These are phyloP conservation scores for Remersonia thermophila DNA, from an alignment of 2,329 filamentous ascomycete genomes.

Conservation along the genomic window DNA sequence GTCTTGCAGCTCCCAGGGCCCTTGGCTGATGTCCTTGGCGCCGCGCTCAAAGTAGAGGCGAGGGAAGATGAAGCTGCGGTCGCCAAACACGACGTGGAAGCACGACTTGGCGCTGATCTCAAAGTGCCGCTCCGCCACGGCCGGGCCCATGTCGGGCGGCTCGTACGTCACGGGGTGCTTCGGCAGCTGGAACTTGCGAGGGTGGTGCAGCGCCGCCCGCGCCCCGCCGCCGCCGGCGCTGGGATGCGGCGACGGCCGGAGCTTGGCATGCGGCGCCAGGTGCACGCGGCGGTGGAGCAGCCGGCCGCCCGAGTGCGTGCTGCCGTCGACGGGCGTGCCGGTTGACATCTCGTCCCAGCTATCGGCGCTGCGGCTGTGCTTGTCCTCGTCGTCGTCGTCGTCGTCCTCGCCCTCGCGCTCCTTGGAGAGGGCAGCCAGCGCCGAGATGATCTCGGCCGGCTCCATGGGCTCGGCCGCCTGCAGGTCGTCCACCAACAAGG, in stretches of 20 bases:
- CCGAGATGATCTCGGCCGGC: conserved; percentile 57
- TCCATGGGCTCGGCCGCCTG: conserved; percentile 57
- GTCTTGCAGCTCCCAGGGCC: conserved; percentile 67
- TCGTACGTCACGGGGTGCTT: conserved; percentile 70
- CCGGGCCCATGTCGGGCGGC: conserved; percentile 65
- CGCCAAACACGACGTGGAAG: conserved; percentile 92
- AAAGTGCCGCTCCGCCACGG: conserved; percentile 69
- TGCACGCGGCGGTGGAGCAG: background rate
- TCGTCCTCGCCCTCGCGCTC: conserved; percentile 22
- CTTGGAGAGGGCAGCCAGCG: conserved; percentile 63
- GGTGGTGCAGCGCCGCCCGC: conserved; percentile 22
- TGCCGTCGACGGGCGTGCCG: conserved; percentile 47
- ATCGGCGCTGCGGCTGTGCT: conserved; percentile 61
- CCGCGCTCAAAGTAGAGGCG: conserved; percentile 75
- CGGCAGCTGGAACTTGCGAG: conserved; percentile 70
- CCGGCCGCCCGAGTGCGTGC: conserved; percentile 27
- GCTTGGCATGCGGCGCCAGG: conserved; percentile 21
- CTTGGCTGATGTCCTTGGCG: conserved; percentile 70
- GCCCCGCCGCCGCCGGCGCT: background rate
- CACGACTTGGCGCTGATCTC: conserved; percentile 87
- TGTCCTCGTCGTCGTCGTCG: conserved; percentile 29
- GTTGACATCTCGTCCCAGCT: conserved; percentile 80
- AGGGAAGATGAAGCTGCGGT: conserved; percentile 90
- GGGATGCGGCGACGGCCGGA: conserved; percentile 19
- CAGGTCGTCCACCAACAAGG: conserved; percentile 71